Base-by-base conservation (phyloP, 768 basidiomycete genomes). In the Podaxis sp. region DNA sequence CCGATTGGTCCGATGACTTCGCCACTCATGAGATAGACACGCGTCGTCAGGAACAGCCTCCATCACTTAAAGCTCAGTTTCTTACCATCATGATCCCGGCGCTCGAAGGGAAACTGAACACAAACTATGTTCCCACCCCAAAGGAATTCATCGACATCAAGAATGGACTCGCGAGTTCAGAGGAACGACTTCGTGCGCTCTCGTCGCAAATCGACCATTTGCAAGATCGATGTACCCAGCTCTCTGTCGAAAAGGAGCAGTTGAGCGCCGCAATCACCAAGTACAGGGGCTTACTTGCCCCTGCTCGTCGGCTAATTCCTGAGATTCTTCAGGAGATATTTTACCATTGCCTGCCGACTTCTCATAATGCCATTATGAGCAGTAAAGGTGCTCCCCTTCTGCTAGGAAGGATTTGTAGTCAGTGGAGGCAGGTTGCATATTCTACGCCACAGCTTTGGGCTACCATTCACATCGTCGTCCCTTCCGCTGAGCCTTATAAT, bases 401-500 rank as follows among this genome's bases (percentile, higher is more conserved):
- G 0, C 62, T 73, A 0, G 63, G 62, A 16, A 62, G 52, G 11
- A 59, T 73, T 5, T 70, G 66, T 32, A 59, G 61, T 3, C 18
- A 50, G 2, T 70, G 71, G 71, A 58, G 70, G 6, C 38, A 56
- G 25, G 52, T 70, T 13, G 64, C 65, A 0, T 50, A 66, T 23
- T 50, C 66, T 1, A 69, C 69, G 5, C 69, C 72, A 1, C 53
- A 42, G 16, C 61, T 71, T 2, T 73, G 72, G 69, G 23, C 68
- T 1, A 64, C 65, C 13, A 55, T 68, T n/a, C 62, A 68, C 44
- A 64, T 66, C 9, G 44, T 52, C 14, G 57, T 62, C n/a, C 65
- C 65, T 25, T 38, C 50, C 18, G 4, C 53, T 21, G 21, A 55
- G 14, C 38, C 59, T n/a, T 55, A 35, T 47, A 23, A 47, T 25